These are phyloP conservation scores for Eragrostis tef DNA, from an alignment of 202 grass and related monocot genomes.

Conservation along the genomic window DNA sequence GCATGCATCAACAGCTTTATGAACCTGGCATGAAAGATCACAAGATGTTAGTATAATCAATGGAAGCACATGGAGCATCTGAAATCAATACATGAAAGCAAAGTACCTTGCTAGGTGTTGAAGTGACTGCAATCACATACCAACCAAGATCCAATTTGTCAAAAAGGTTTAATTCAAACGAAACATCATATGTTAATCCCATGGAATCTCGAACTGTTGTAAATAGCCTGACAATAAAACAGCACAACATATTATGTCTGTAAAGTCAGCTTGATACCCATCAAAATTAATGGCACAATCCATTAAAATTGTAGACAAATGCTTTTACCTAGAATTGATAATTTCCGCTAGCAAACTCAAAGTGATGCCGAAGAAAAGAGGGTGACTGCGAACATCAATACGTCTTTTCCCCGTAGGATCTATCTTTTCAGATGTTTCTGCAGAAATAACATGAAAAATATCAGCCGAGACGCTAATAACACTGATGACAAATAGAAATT, in stretches of 20 bases:
- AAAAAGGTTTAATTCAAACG: constrained; percentile 98
- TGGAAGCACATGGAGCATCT: constrained; percentile 1
- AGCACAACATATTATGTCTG: constrained; percentile 34
- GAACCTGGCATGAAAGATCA: constrained; percentile 57
- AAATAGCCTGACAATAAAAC: constrained; percentile 73
- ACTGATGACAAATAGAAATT: neutral
- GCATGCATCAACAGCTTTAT: constrained; percentile 99
- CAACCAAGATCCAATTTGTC: constrained; percentile 94
- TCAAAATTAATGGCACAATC: constrained; percentile 17
- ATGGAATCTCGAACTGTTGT: constrained; percentile 97
- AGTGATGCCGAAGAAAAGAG: constrained; percentile 89
- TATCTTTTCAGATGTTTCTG: constrained; percentile 51
- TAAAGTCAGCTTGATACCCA: constrained; percentile 29
- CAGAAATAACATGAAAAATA: constrained; percentile 45
- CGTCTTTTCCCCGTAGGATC: constrained; percentile 49
- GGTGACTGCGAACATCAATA: constrained; percentile 68
- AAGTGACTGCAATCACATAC: constrained; percentile 96
- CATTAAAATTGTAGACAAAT: constrained; percentile 33
- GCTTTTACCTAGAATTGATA: constrained; percentile 96
- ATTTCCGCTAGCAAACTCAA: constrained; percentile 93
- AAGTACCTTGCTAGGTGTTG: constrained; percentile 85
- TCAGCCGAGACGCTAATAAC: constrained; percentile 36
- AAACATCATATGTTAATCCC: constrained; percentile 97
- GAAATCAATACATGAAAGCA: constrained; percentile 22
- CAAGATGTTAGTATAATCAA: constrained; percentile 28